These are phyloP conservation scores for Malus fusca DNA, from an alignment of 306 rosid genomes.

Conservation along the genomic window DNA sequence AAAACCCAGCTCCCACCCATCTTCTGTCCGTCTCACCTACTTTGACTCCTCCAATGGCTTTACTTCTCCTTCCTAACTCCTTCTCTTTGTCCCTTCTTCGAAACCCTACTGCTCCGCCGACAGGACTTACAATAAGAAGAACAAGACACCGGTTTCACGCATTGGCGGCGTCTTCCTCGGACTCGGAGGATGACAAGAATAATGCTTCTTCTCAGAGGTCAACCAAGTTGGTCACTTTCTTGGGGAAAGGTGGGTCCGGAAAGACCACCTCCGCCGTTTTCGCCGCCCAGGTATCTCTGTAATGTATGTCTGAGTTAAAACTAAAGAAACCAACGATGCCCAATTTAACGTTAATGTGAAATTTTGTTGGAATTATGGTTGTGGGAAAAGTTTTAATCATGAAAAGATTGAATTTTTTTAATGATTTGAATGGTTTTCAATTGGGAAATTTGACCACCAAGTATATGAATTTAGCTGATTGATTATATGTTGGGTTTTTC, in stretches of 20 bases:
- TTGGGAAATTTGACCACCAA: neutral
- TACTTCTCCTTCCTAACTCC: slow-evolving; percentile 17
- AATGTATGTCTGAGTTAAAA: neutral
- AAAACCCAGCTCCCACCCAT: neutral
- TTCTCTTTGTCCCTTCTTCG: slow-evolving; percentile 15
- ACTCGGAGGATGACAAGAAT: neutral
- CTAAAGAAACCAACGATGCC: neutral
- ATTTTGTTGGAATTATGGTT: neutral
- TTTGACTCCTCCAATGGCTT: slow-evolving; percentile 7
- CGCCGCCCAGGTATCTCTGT: slow-evolving; percentile 67
- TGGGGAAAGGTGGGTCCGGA: slow-evolving; percentile 96
- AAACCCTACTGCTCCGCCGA: neutral
- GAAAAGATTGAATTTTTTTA: neutral
- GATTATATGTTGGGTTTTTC: slow-evolving; percentile 18
- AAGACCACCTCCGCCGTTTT: slow-evolving; percentile 83
- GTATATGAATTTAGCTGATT: neutral
- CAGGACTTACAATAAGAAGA: neutral
- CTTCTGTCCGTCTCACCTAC: neutral
- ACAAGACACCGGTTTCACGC: slow-evolving; percentile 3
- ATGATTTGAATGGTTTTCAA: neutral
- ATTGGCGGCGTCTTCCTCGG: slow-evolving; percentile 32
- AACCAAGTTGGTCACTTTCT: slow-evolving; percentile 66
- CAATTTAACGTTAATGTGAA: neutral
- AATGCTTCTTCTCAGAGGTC: slow-evolving; percentile 23
- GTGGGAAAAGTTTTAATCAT: neutral